Evolutionary conservation across 2,329 filamentous ascomycete genomes (phyloP).

Genomic region (Malbranchea cinnamomea): DNA sequence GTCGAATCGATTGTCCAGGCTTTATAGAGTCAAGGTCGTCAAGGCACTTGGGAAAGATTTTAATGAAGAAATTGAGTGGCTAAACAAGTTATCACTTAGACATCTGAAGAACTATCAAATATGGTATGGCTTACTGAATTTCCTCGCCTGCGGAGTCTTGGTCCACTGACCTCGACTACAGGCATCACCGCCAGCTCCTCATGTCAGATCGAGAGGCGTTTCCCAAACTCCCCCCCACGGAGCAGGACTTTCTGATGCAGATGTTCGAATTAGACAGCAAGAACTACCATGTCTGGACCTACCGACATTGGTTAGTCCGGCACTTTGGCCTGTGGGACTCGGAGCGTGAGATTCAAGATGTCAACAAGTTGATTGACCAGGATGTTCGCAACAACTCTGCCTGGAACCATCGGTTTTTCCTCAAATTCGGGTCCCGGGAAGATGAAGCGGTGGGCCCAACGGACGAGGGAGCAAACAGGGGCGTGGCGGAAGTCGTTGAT

Average conservation of each 20-base stretch:
- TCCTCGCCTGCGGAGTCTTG: background rate
- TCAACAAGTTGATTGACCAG: slow-evolving; percentile 55
- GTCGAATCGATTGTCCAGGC: slow-evolving; percentile 27
- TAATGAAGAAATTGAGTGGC: slow-evolving; percentile 63
- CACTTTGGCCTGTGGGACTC: slow-evolving; percentile 45
- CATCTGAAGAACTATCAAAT: slow-evolving; percentile 99
- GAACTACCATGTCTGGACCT: slow-evolving; percentile 98
- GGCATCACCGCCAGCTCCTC: slow-evolving; percentile 45
- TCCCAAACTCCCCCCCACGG: slow-evolving; percentile 45
- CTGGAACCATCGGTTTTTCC: slow-evolving; percentile 92
- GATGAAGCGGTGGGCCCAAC: slow-evolving; percentile 18
- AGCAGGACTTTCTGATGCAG: slow-evolving; percentile 57
- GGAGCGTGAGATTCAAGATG: slow-evolving; percentile 48
- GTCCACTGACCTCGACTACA: slow-evolving; percentile 25
- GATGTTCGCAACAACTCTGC: slow-evolving; percentile 94
- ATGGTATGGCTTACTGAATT: slow-evolving; percentile 39
- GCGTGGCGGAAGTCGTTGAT: slow-evolving; percentile 35
- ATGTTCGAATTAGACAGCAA: slow-evolving; percentile 84
- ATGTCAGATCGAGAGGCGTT: slow-evolving; percentile 34
- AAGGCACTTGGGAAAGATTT: slow-evolving; percentile 51
- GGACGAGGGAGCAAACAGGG: slow-evolving; percentile 14
- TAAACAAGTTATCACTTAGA: slow-evolving; percentile 66
- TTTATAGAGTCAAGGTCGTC: slow-evolving; percentile 75
- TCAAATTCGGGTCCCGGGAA: slow-evolving; percentile 57
- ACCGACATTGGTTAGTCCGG: slow-evolving; percentile 65